Conservation (phyloP, 2,329 filamentous ascomycete species). For the Apiospora rasikravindrae region DNA sequence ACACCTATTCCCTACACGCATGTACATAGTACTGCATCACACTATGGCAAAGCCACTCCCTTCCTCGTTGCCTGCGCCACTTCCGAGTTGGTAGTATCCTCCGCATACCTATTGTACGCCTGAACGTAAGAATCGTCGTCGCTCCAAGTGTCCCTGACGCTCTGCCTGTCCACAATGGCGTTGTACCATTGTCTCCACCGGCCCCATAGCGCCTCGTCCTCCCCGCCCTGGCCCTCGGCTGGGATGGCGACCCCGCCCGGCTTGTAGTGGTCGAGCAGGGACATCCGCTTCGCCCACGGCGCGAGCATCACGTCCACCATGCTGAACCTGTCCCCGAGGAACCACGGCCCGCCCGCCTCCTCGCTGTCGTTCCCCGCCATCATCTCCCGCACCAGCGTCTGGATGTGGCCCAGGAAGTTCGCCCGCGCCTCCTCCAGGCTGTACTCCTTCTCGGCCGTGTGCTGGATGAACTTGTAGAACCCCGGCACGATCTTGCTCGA, state of each 20-base stretch:
- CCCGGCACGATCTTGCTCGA: conserved; percentile 69
- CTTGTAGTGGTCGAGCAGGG: conserved; percentile 79
- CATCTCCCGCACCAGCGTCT: conserved; percentile 67
- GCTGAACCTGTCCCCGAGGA: conserved; percentile 66
- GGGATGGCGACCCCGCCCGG: conserved; percentile 55
- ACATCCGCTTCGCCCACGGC: conserved; percentile 75
- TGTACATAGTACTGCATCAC: background rate
- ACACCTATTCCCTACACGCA: too few relatives aligned
- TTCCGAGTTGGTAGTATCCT: conserved; percentile 66
- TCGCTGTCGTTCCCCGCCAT: conserved; percentile 40
- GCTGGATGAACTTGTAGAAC: conserved; percentile 68
- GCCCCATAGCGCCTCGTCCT: conserved; percentile 63
- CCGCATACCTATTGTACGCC: conserved; percentile 71
- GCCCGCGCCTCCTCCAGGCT: conserved; percentile 58
- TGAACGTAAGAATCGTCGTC: conserved; percentile 69
- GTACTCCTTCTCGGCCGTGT: conserved; percentile 55
- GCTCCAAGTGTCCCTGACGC: conserved; percentile 71
- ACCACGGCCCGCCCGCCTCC: conserved; percentile 65
- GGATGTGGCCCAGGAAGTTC: conserved; percentile 64
- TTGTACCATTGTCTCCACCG: conserved; percentile 70
- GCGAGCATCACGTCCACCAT: conserved; percentile 74
- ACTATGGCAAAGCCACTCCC: conserved; percentile 66
- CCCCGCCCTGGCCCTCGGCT: conserved; percentile 30
- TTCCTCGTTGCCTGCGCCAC: conserved; percentile 67
- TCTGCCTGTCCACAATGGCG: conserved; percentile 64